A percentile compares a stretch with the other conserved stretches of the same genome.
Conservation (phyloP, 176 grass and related monocot species). For the Guadua angustifolia region DNA sequence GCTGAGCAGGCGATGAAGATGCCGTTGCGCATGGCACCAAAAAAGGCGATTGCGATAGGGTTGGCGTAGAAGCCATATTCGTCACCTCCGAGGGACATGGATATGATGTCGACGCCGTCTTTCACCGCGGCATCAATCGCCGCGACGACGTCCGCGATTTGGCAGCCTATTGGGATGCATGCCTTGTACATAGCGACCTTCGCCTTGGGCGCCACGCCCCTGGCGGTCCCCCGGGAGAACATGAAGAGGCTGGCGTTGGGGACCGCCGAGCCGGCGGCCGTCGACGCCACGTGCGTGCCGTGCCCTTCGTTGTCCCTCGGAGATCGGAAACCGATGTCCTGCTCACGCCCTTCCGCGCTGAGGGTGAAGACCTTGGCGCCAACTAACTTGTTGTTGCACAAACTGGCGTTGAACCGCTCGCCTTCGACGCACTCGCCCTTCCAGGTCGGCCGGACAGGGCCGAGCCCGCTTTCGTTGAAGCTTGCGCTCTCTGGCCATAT, state of each 20-base stretch:
- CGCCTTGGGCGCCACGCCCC: conserved; percentile 42
- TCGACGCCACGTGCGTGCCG: conserved; percentile 48
- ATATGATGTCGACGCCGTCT: conserved; percentile 52
- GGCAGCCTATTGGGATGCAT: background rate
- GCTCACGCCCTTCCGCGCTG: no score
- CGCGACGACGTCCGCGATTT: background rate
- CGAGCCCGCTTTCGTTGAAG: conserved; percentile 45
- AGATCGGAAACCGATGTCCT: background rate
- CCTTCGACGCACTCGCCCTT: conserved; percentile 33
- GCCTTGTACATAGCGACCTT: conserved; percentile 51
- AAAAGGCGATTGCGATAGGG: conserved; percentile 25
- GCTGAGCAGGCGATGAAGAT: conserved; percentile 44
- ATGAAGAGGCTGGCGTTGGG: background rate
- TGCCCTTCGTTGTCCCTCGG: conserved; percentile 25
- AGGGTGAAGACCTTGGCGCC: conserved; percentile 30
- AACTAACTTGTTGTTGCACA: conserved; percentile 59
- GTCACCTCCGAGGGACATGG: conserved; percentile 1
- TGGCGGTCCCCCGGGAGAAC: background rate
- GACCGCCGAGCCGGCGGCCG: conserved; percentile 19
- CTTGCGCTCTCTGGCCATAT: conserved; percentile 55
- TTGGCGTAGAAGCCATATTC: background rate
- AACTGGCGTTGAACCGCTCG: conserved; percentile 22
- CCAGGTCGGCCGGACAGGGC: conserved; percentile 35
- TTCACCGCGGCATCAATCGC: conserved; percentile 43
- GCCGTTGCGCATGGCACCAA: conserved; percentile 29